phyloP scores from a whole-genome alignment of 2,329 filamentous ascomycete species.

The Diaporthe sp. region DNA sequence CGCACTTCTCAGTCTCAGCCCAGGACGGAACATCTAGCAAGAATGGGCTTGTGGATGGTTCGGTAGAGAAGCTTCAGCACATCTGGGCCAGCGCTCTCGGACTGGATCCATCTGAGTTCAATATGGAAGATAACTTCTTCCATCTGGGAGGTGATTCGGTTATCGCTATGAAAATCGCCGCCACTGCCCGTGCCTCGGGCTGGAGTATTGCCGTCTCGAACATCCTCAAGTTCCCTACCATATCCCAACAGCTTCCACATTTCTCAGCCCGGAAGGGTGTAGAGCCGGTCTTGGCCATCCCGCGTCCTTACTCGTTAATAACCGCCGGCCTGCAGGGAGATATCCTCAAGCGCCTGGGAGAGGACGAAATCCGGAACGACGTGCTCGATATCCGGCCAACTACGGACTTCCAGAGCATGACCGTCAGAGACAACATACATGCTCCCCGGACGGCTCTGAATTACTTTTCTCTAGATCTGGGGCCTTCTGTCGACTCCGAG shows the following conservation, averaged over 20 bases:
- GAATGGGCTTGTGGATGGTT: background rate
- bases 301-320: background rate
- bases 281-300: background rate
- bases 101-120: conserved; percentile 17
- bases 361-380: background rate
- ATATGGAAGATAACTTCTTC: conserved; percentile 41
- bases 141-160: conserved; percentile 44
- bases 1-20: background rate
- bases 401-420: background rate
- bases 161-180: conserved; percentile 39
- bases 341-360: background rate
- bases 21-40: background rate
- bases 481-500: background rate
- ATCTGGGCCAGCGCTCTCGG: background rate
- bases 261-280: background rate
- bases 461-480: background rate
- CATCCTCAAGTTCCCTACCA: background rate
- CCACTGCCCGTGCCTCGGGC: conserved; percentile 28
- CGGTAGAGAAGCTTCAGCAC: background rate
- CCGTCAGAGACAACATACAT: background rate
- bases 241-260: background rate
- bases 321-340: background rate
- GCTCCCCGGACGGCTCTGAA: background rate
- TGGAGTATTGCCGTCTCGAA: background rate
- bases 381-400: background rate